phyloP scores from a whole-genome alignment of 768 basidiomycete genomes.

The Boletus rubropictus region DNA sequence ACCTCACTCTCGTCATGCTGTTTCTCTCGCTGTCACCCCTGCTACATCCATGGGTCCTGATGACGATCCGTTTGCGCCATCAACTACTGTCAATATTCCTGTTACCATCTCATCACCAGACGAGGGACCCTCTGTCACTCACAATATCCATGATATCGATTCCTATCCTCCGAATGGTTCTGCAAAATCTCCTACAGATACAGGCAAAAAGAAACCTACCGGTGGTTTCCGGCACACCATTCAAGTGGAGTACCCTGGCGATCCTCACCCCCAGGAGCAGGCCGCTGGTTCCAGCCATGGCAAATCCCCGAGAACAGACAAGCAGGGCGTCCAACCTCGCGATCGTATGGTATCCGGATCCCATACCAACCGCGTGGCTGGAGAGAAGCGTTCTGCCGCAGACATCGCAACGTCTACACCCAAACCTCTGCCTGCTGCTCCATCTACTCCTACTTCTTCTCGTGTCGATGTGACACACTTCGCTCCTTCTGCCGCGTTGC shows the following conservation, averaged over 20 bases:
- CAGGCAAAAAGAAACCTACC: slow-evolving; percentile 41
- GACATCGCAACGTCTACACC: slow-evolving; percentile 7
- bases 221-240: slow-evolving; percentile 80
- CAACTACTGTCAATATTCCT: slow-evolving; percentile 27
- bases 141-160: slow-evolving; percentile 17
- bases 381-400: slow-evolving; percentile 16
- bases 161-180: slow-evolving; percentile 20
- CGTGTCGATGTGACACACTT: slow-evolving; percentile 21
- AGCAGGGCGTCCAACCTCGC: slow-evolving; percentile 12
- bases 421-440: slow-evolving; percentile 31
- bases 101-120: slow-evolving; percentile 28
- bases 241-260: slow-evolving; percentile 86
- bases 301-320: slow-evolving; percentile 19
- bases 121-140: slow-evolving; percentile 16
- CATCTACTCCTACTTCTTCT: slow-evolving; percentile 15
- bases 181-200: slow-evolving; percentile 35
- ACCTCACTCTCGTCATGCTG: slow-evolving; percentile 35
- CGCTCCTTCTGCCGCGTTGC: slow-evolving; percentile 22
- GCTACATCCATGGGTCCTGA: slow-evolving; percentile 39
- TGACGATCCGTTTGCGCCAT: slow-evolving; percentile 70
- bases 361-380: slow-evolving; percentile 1
- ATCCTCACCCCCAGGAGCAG: slow-evolving; percentile 32
- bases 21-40: slow-evolving; percentile 40
- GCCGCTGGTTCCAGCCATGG: slow-evolving; percentile 16
- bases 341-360: slow-evolving; percentile 16